Base-by-base conservation (phyloP, 164 flowering plant genomes). In the Dillenia turbinata region DNA sequence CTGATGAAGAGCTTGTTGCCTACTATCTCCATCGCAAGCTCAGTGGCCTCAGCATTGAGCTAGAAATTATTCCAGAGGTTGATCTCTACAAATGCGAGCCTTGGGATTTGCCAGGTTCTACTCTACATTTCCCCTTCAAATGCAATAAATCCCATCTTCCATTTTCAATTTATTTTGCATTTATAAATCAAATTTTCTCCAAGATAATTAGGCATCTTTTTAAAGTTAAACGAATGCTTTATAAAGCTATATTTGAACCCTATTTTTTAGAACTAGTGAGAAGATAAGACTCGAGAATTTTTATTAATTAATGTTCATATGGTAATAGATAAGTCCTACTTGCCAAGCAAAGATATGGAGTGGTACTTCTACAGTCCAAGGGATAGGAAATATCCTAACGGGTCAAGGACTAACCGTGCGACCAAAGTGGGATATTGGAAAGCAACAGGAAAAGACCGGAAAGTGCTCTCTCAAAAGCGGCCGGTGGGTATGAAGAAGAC, bases 1-100 rank as follows among this genome's bases (percentile, higher is more conserved):
- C 90, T 0, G 90, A 85, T 44, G 90, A 85, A 68, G 90, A 85
- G 70, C 85, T 85, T 6, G 90, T 86, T 0, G 82, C 80, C 10
- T 86, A 86, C 75, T 86, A 86, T 58, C 83, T 86, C 0, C 78
- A 80, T 47, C 65, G 85, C 24, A 84, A 84, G 62, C 77, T 86
- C 63, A 71, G 57, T 9, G 83, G 87, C 33, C 79, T 75, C 1
- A 66, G 50, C 7, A 84, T 86, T 17, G 92, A 84, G 71, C 87
- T 86, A 7, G 85, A 86, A 52, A 79, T 86, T 58, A 84, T 86
- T 59, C 87, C 87, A 0, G 88, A 84, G 56, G 77, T 86, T 54
- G 88, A 83, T 76, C 87, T 85, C 61, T 85, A 85, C 76, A 85
- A 85, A 65, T 80, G 85, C 49, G 91, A 86, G 61, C 92, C 92